These are phyloP conservation scores for Lipomyces kockii DNA, from an alignment of 805 yeast species.

Conservation along the genomic window DNA sequence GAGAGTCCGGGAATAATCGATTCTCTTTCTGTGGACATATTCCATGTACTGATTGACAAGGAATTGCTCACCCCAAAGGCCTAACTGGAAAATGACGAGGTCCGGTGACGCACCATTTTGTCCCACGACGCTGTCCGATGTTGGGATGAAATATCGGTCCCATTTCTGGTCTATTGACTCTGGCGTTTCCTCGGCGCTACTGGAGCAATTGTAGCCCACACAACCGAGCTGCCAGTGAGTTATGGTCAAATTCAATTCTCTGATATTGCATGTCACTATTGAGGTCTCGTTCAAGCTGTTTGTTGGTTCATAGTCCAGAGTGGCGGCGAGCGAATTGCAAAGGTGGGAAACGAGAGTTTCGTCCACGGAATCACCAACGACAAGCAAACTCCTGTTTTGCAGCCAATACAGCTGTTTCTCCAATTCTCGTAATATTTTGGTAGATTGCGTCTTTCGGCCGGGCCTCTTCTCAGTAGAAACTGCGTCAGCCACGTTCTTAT, in stretches of 20 bases:
- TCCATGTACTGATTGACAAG: background rate
- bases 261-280: conserved; percentile 12
- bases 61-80: conserved; percentile 32
- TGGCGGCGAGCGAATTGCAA: conserved; percentile 10
- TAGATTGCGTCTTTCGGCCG: background rate
- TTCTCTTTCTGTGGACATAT: background rate
- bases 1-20: background rate
- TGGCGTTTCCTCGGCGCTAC: too few relatives aligned
- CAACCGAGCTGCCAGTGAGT: conserved; percentile 22
- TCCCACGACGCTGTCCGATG: background rate
- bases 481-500: background rate
- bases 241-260: conserved; percentile 14
- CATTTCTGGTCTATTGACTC: conserved; percentile 27
- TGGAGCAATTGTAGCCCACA: conserved; percentile 5
- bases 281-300: background rate
- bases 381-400: conserved; percentile 10
- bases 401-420: conserved; percentile 8
- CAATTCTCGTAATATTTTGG: background rate
- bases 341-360: background rate
- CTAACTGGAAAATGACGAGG: conserved; percentile 28
- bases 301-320: background rate
- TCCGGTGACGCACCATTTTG: conserved; percentile 8
- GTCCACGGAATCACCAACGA: conserved; percentile 22
- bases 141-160: conserved; percentile 14
- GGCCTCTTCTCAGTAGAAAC: background rate